phyloP scores from a whole-genome alignment of 371 early-diverging fungal genomes.

The Circinella minor region DNA sequence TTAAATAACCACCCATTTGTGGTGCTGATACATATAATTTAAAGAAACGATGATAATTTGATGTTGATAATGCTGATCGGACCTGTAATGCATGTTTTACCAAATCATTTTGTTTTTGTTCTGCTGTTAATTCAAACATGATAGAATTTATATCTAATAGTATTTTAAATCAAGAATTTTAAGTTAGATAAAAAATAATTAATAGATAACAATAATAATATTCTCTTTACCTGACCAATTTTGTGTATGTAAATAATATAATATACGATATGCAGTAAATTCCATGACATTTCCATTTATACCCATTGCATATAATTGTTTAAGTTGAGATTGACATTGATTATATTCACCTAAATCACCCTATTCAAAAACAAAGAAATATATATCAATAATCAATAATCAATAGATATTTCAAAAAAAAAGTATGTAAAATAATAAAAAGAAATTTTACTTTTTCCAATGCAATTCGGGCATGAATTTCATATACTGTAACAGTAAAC shows the following conservation, averaged over 20 bases:
- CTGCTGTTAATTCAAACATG: conserved; percentile 65
- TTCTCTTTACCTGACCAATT: conserved; percentile 74
- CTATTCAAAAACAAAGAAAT: conserved; percentile 34
- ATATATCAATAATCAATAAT: not conserved
- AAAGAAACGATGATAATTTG: conserved; percentile 87
- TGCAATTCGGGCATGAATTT: conserved; percentile 93
- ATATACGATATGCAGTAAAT: conserved; percentile 89
- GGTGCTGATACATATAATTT: conserved; percentile 76
- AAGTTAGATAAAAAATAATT: not conserved
- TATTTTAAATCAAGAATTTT: not conserved
- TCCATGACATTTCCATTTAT: conserved; percentile 78
- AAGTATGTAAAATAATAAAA: no score
- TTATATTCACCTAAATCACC: conserved; percentile 96
- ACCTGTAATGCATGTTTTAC: conserved; percentile 87
- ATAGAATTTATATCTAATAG: conserved; percentile 74
- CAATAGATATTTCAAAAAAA: not conserved
- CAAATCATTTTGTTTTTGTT: conserved; percentile 61
- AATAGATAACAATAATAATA: not conserved
- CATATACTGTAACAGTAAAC: conserved; percentile 93
- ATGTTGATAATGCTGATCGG: conserved; percentile 73
- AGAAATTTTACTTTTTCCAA: conserved; percentile 75
- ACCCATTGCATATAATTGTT: conserved; percentile 78
- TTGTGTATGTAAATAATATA: conserved; percentile 87
- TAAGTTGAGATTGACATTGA: conserved; percentile 95
- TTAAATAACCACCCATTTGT: conserved; percentile 84